A percentile compares a stretch with the other conserved stretches of the same genome.
These are phyloP conservation scores for Lipomyces lipofer DNA, from an alignment of 805 yeast genomes.

Conservation along the genomic window DNA sequence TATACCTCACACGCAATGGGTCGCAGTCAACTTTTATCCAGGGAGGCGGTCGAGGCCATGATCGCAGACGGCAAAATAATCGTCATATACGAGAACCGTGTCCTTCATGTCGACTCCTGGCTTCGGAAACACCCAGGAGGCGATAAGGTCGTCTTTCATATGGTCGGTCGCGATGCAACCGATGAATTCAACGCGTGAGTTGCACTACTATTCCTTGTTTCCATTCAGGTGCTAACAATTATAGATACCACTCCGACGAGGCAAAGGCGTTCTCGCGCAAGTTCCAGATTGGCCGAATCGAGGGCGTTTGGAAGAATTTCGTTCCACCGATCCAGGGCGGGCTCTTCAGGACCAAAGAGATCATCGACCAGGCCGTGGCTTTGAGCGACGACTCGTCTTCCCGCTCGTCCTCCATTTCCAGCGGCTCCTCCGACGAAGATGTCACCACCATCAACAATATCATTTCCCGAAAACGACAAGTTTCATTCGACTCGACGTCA, in stretches of 20 bases:
- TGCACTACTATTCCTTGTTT: neutral
- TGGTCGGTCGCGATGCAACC: slow-evolving; percentile 87
- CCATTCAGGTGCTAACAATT: neutral
- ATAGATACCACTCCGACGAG: slow-evolving; percentile 60
- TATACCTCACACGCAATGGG: neutral
- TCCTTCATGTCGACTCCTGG: slow-evolving; percentile 71
- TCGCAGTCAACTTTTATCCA: slow-evolving; percentile 37
- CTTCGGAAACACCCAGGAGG: slow-evolving; percentile 83
- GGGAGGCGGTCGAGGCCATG: slow-evolving; percentile 54
- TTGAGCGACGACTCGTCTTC: neutral
- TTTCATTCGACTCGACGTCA: neutral
- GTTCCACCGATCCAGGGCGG: slow-evolving; percentile 92
- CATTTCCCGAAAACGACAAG: neutral
- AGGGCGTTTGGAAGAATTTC: slow-evolving; percentile 67
- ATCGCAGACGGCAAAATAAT: slow-evolving; percentile 70
- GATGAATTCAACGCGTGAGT: slow-evolving; percentile 75
- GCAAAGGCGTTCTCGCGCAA: slow-evolving; percentile 53
- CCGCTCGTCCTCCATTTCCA: slow-evolving; percentile 11
- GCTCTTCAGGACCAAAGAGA: slow-evolving; percentile 35
- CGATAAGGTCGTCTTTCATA: slow-evolving; percentile 75
- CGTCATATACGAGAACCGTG: slow-evolving; percentile 63
- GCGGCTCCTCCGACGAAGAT: neutral
- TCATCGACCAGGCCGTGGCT: slow-evolving; percentile 4
- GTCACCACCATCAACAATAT: neutral
- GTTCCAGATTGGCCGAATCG: slow-evolving; percentile 67